These are phyloP conservation scores for Noccaea bulbosa DNA, from an alignment of 345 rosid genomes.

Conservation along the genomic window DNA sequence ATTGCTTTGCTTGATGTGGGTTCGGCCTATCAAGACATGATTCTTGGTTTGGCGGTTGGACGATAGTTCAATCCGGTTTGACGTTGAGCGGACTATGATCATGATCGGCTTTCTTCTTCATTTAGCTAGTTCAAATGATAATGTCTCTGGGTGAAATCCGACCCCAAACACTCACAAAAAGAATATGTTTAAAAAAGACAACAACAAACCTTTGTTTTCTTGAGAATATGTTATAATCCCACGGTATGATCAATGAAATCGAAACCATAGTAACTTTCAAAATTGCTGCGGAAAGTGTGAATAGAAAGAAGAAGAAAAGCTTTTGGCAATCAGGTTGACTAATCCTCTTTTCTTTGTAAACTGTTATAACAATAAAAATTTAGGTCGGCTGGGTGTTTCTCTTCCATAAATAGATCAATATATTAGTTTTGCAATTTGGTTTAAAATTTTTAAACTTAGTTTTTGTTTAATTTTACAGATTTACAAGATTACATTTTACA, in stretches of 20 bases:
- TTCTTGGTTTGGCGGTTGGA: too few species aligned
- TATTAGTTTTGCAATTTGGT: too few species aligned
- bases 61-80: too few species aligned
- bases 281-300: not conserved
- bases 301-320: not conserved
- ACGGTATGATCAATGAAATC: not conserved
- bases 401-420: not conserved
- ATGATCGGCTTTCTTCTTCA: too few species aligned
- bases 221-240: not conserved
- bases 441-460: too few species aligned
- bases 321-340: conserved; percentile 1
- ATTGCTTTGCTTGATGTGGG: too few species aligned
- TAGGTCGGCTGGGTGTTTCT: not conserved
- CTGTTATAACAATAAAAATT: not conserved
- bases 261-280: not conserved
- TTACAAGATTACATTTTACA: too few species aligned
- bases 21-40: too few species aligned
- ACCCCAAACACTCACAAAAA: not conserved
- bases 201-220: not conserved
- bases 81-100: too few species aligned
- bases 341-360: not conserved
- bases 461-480: too few species aligned
- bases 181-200: not conserved
- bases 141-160: too few species aligned
- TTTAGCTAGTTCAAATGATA: too few species aligned